Conservation (phyloP, 2,329 filamentous ascomycete genomes). For the Corynespora cassiicola region DNA sequence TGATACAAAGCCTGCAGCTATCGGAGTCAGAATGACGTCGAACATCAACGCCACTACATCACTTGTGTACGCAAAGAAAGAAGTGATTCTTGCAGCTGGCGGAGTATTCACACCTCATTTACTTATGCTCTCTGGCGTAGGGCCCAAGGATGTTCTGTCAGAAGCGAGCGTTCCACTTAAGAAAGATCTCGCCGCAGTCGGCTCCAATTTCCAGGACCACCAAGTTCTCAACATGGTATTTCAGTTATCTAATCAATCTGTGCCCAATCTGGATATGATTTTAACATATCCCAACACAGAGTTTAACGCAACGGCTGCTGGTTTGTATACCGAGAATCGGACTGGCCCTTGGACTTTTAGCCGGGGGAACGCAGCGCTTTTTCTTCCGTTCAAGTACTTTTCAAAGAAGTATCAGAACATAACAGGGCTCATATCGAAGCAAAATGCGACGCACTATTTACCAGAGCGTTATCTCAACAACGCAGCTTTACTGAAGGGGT, state of each 20-base stretch:
- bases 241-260: slow-evolving; percentile 4
- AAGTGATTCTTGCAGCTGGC: slow-evolving; percentile 67
- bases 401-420: too few species aligned
- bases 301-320: too few species aligned
- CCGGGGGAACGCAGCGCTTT: slow-evolving; percentile 13
- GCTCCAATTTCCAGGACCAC: slow-evolving; percentile 43
- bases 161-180: slow-evolving; percentile 32
- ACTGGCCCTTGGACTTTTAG: slow-evolving; percentile 27
- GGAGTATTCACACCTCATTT: slow-evolving; percentile 63
- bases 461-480: too few species aligned
- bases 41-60: neutral
- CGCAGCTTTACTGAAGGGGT: too few species aligned
- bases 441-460: too few species aligned
- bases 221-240: slow-evolving; percentile 11
- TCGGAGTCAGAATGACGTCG: slow-evolving; percentile 1
- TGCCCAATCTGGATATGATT: too few species aligned
- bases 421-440: too few species aligned
- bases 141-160: slow-evolving; percentile 26
- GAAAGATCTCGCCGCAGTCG: slow-evolving; percentile 34
- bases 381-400: slow-evolving; percentile 16
- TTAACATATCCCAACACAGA: too few species aligned
- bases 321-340: slow-evolving; percentile 22
- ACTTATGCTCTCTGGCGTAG: slow-evolving; percentile 44
- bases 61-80: slow-evolving; percentile 38
- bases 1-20: neutral